Evolutionary conservation across 345 rosid species (phyloP), one percentile per base, ranked within the genome.

Genomic region (Arabis hirsuta): DNA sequence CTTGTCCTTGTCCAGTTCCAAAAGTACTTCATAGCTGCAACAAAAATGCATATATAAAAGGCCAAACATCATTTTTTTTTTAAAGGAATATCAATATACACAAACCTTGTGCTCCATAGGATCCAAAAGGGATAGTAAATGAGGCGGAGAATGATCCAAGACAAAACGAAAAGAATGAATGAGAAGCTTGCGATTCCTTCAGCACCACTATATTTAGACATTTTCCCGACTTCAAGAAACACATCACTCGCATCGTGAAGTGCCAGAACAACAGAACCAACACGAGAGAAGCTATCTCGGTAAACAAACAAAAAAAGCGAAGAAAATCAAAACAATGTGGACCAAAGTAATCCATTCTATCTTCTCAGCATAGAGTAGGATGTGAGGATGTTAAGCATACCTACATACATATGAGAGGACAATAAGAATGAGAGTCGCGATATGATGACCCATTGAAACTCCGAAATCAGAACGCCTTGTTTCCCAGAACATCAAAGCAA

Each of bases 401-500:
- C 98, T 85, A 43, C 78, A 81, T 26, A 87, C 67, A 76, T 87
- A 90, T 58, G 98, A 92, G 62, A 87, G 72, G 19, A 78, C 78
- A 26, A 87, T 73, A 57, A 90, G 98, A 58, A 73, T 46, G 13
- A 84, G 66, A 20, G 85, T 80, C 9, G 85, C 81, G 10, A 93
- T 59, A 66, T 90, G 96, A 82, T 90, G 97, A 60, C 76, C 79
- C 97, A 90, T 88, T 47, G 96, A 86, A 60, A 88, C 85, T 20
- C 65, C 67, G 65, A 88, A 87, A 77, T 88, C 96, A 3, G 85
- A 82, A 55, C 94, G 87, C 73, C 89, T 85, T 0, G 96, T 90
- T 72, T 93, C 98, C 98, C 96, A 93, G 45, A 90, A 87, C 6
- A 88, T 41, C 82, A 93, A 65, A 76, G 98, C 94, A 61, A 88